Evolutionary conservation across 2,329 filamentous ascomycete genomes (phyloP).

Genomic region (Nothopassalora personata): DNA sequence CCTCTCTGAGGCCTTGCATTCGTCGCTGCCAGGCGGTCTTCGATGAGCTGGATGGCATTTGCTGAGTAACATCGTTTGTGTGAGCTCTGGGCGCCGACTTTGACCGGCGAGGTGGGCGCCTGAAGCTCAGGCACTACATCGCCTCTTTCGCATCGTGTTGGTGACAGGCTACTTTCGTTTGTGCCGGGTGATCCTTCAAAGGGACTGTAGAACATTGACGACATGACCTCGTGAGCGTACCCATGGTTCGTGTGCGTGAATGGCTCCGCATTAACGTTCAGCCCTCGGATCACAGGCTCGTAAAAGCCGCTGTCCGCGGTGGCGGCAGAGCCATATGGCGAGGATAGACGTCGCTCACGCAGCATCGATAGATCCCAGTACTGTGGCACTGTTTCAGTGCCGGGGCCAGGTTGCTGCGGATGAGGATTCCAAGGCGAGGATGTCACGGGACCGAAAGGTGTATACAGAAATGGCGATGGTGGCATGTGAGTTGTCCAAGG

Average conservation of each 20-base stretch:
- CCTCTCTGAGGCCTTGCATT: slow-evolving; percentile 13
- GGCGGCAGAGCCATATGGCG: slow-evolving; percentile 19
- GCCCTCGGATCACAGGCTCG: slow-evolving; percentile 18
- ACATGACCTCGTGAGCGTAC: slow-evolving; percentile 23
- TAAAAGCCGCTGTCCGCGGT: slow-evolving; percentile 28
- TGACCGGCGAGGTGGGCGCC: slow-evolving; percentile 11
- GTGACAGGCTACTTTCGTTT: slow-evolving; percentile 6
- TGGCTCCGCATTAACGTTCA: slow-evolving; percentile 5
- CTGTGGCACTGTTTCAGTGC: slow-evolving; percentile 14
- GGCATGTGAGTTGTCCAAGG: slow-evolving; percentile 20
- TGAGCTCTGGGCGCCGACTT: slow-evolving; percentile 11
- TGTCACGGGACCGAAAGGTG: slow-evolving; percentile 18
- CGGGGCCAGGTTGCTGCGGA: slow-evolving; percentile 4
- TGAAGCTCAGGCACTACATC: slow-evolving; percentile 17
- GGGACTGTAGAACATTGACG: slow-evolving; percentile 5
- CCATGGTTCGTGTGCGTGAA: slow-evolving; percentile 18
- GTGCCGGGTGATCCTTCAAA: background rate
- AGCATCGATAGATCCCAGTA: slow-evolving; percentile 31
- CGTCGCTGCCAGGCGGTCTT: slow-evolving; percentile 16
- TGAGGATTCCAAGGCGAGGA: slow-evolving; percentile 13
- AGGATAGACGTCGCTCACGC: slow-evolving; percentile 19
- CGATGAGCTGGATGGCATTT: slow-evolving; percentile 22
- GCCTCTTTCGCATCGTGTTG: slow-evolving; percentile 6
- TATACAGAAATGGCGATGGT: slow-evolving; percentile 20
- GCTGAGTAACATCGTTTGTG: slow-evolving; percentile 28